These are phyloP conservation scores for Boletellus emodensis DNA, from an alignment of 768 basidiomycete species.

Conservation along the genomic window DNA sequence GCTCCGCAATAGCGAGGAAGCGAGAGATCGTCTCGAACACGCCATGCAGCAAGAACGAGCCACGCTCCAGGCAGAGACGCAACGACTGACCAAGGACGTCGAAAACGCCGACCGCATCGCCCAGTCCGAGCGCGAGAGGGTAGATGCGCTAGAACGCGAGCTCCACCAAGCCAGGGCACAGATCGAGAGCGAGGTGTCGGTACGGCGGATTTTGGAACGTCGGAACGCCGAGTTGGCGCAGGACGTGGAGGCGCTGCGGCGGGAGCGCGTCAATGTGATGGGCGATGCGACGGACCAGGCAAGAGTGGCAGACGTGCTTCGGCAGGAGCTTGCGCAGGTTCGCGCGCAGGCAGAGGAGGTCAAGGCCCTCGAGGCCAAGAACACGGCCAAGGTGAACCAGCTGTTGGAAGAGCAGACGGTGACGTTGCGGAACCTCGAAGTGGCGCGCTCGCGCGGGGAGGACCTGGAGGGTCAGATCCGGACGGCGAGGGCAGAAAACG, in stretches of 20 bases:
- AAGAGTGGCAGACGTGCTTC: constrained; percentile 50
- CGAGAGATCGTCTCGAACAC: constrained; percentile 53
- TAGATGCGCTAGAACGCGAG: constrained; percentile 60
- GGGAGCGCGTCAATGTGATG: constrained; percentile 53
- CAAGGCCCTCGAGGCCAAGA: constrained; percentile 60
- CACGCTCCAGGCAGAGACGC: constrained; percentile 52
- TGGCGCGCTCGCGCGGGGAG: constrained; percentile 68
- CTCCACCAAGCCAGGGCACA: constrained; percentile 59
- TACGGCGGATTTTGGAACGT: constrained; percentile 60
- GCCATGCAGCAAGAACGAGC: constrained; percentile 56
- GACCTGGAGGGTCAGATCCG: constrained; percentile 74
- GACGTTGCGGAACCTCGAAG: constrained; percentile 67
- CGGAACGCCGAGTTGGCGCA: constrained; percentile 54
- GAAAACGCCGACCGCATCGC: constrained; percentile 37
- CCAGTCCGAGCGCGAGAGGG: constrained; percentile 46
- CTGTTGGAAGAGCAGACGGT: constrained; percentile 75
- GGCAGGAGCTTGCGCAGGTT: constrained; percentile 61
- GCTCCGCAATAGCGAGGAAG: constrained; percentile 55
- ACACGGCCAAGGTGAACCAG: constrained; percentile 56
- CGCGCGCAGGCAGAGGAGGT: constrained; percentile 63
- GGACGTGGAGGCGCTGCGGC: constrained; percentile 54
- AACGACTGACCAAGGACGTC: constrained; percentile 46
- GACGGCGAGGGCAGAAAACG: constrained; percentile 66
- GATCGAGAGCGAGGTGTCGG: constrained; percentile 58
- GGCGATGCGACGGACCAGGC: constrained; percentile 68